phyloP scores from a whole-genome alignment of 352 stramenopile genomes.

The Phytopythium oedochilum region DNA sequence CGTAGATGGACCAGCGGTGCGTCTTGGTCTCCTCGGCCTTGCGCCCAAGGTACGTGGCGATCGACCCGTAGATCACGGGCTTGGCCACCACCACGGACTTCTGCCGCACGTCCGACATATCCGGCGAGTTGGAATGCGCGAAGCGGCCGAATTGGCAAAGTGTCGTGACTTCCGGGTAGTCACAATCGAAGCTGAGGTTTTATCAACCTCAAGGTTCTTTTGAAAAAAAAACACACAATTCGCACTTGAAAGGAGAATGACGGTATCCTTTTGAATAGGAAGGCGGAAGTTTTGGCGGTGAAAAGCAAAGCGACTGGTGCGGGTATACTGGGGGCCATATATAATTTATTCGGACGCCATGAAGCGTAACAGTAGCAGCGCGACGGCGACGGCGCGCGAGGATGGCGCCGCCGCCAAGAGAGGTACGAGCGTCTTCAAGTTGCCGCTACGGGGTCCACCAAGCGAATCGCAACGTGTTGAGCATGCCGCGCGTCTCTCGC shows the following conservation, averaged over 20 bases:
- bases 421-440: constrained; percentile 2
- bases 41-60: constrained; percentile 91
- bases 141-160: too few relatives aligned
- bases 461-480: too few relatives aligned
- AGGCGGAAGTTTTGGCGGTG: constrained; percentile 2
- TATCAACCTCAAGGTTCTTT: neutral
- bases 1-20: constrained; percentile 94
- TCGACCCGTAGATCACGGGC: constrained; percentile 94
- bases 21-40: constrained; percentile 94
- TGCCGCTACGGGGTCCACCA: neutral
- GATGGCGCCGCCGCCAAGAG: constrained; percentile 2
- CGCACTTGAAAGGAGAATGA: neutral
- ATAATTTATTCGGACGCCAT: neutral
- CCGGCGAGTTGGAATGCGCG: too few relatives aligned
- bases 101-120: constrained; percentile 70
- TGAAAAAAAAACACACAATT: too few relatives aligned
- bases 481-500: too few relatives aligned
- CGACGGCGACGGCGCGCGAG: neutral
- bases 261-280: neutral
- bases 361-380: constrained; percentile 4
- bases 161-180: neutral
- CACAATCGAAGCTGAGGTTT: too few relatives aligned
- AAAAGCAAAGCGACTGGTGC: neutral
- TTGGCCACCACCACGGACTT: constrained; percentile 86
- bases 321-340: neutral